These are phyloP conservation scores for Penicillium sp. DNA, from an alignment of 2,329 filamentous ascomycete genomes.

Conservation along the genomic window DNA sequence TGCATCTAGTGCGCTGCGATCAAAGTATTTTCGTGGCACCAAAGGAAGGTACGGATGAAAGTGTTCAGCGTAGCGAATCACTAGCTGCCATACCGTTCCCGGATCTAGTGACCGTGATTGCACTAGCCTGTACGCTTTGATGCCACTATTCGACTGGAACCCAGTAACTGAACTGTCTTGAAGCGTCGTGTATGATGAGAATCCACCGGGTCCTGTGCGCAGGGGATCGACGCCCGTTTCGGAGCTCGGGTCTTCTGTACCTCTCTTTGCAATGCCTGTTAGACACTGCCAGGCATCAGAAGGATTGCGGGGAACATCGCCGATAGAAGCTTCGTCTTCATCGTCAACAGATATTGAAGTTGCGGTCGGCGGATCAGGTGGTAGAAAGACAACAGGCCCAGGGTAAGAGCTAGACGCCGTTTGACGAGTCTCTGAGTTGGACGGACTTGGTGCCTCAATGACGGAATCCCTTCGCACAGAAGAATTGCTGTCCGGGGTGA, in stretches of 20 bases:
- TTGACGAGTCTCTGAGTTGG: slow-evolving; percentile 22
- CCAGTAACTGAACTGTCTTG: too few relatives aligned
- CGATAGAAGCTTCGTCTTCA: slow-evolving; percentile 36
- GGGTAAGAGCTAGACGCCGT: slow-evolving; percentile 28
- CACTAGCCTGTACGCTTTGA: slow-evolving; percentile 38
- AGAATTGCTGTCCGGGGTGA: slow-evolving; percentile 23
- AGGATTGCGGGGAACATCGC: slow-evolving; percentile 40
- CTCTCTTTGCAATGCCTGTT: slow-evolving; percentile 39
- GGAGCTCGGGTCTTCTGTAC: slow-evolving; percentile 20
- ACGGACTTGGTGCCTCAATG: slow-evolving; percentile 22
- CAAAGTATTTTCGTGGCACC: slow-evolving; percentile 53
- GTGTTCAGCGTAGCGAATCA: slow-evolving; percentile 54
- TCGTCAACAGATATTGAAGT: slow-evolving; percentile 26
- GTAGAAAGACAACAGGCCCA: slow-evolving; percentile 28
- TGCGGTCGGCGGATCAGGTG: slow-evolving; percentile 25
- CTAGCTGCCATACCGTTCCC: slow-evolving; percentile 45
- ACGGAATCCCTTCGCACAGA: slow-evolving; percentile 23
- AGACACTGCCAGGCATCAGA: slow-evolving; percentile 44
- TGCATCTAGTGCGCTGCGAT: slow-evolving; percentile 45
- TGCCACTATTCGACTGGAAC: too few relatives aligned
- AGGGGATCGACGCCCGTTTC: slow-evolving; percentile 17
- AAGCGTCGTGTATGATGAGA: too few relatives aligned
- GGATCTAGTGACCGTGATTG: slow-evolving; percentile 40
- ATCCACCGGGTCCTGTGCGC: too few relatives aligned
- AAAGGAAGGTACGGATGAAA: slow-evolving; percentile 65